Percentiles rank a stretch among this genome's conserved stretches.
phyloP scores from a whole-genome alignment of 495 filamentous ascomycete genomes.

The Penicillium egyptiacum region DNA sequence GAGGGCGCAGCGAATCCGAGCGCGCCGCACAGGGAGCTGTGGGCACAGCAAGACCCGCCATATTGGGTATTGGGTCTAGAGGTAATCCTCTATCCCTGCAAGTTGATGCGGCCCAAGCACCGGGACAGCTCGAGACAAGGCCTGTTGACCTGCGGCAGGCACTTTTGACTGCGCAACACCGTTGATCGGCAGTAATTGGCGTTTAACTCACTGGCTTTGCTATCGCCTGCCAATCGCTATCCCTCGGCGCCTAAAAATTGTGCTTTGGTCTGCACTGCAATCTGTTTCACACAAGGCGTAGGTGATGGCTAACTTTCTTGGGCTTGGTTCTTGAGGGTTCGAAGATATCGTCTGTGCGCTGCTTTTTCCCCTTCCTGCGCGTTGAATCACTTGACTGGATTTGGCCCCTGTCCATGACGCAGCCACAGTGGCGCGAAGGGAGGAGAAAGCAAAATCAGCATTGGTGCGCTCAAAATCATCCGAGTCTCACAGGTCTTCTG shows the following conservation, averaged over 20 bases:
- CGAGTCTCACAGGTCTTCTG: background rate
- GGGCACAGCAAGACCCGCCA: constrained; percentile 21
- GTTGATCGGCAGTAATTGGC: constrained; percentile 22
- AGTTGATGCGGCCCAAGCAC: constrained; percentile 11
- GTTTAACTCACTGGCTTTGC: constrained; percentile 19
- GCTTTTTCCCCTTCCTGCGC: constrained; percentile 1
- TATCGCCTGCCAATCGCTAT: constrained; percentile 22
- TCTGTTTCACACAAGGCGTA: background rate
- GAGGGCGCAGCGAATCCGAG: constrained; percentile 21
- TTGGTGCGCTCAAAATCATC: background rate
- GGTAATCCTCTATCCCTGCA: constrained; percentile 16
- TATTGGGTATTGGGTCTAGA: constrained; percentile 25
- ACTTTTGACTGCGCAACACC: constrained; percentile 13
- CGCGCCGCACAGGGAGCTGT: constrained; percentile 11
- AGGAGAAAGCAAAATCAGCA: background rate
- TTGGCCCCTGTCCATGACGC: constrained; percentile 18
- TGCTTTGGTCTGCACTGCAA: constrained; percentile 18
- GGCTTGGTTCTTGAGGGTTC: constrained; percentile 1
- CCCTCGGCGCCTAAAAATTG: constrained; percentile 24
- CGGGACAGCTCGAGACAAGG: background rate
- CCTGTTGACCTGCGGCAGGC: constrained; percentile 7
- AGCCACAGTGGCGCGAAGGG: constrained; percentile 18
- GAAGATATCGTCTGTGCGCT: constrained; percentile 21
- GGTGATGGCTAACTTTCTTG: background rate
- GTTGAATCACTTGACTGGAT: constrained; percentile 21